Evolutionary conservation across 2,329 filamentous ascomycete genomes (phyloP).

Genomic region (Colletotrichum spaethianum): DNA sequence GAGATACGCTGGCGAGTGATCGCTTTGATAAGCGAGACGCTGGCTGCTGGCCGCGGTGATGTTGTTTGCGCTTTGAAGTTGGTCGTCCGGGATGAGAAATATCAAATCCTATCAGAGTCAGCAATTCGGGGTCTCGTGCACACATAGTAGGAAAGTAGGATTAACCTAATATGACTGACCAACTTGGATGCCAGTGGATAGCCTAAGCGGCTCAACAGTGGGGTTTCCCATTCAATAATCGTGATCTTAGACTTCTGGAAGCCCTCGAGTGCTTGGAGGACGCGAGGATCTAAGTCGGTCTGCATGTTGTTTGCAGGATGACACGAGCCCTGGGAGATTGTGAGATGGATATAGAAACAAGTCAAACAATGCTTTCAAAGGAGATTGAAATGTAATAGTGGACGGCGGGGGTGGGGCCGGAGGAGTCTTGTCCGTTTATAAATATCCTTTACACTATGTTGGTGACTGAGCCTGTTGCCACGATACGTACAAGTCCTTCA

Average conservation of each 20-base stretch:
- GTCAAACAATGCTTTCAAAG: no score
- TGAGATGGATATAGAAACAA: no score
- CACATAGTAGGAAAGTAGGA: background rate
- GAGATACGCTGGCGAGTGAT: conserved; percentile 2
- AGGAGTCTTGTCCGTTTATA: no score
- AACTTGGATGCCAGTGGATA: conserved; percentile 11
- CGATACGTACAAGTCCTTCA: no score
- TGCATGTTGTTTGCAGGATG: no score
- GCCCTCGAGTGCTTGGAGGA: conserved; percentile 2
- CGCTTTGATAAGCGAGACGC: background rate
- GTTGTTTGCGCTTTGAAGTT: conserved; percentile 1
- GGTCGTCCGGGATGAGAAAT: conserved; percentile 21
- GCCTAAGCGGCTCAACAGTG: background rate
- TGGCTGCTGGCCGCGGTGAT: conserved; percentile 6
- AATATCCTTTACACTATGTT: no score
- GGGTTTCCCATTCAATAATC: conserved; percentile 10
- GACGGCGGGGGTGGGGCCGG: no score
- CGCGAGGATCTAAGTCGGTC: no score
- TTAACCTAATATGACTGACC: background rate
- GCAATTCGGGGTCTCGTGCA: background rate
- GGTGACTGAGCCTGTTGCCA: no score
- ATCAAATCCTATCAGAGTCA: conserved; percentile 2
- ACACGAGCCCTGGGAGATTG: no score
- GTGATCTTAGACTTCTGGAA: conserved; percentile 21
- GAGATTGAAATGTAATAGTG: no score